Base-by-base conservation (phyloP, 345 rosid species). In the Xanthoceras sorbifolium region DNA sequence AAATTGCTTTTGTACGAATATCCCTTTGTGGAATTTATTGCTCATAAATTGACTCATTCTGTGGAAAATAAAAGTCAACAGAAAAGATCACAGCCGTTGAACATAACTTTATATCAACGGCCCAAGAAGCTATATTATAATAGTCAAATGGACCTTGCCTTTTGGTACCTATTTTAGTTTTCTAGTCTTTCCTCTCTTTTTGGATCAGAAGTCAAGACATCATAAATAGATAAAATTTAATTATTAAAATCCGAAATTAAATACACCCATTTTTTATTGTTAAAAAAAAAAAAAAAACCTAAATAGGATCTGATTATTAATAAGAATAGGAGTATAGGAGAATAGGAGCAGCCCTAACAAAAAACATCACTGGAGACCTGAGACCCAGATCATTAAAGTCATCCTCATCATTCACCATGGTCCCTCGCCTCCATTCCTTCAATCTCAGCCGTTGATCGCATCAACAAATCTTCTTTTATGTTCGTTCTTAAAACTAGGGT, bases 401-500 rank as follows among this genome's bases (percentile, higher is more conserved):
- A 46, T 71, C 68, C 67, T 66, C 77, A 72, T 76, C 57, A 61
- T 0, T 50, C 40, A 26, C 71, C 32, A 72, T 82, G 80, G 34
- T 72, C 57, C 73, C 60, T 80, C 77, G 38, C 59, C 28, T 66
- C 55, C 63, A 69, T 66, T 64, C 76, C 60, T 20, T 34, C 78
- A 69, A 84, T 86, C 85, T 26, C 44, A 81, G 83, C 91, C 91
- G 90, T 89, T 81, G 86, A 83, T 85, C 71, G 11, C 67, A 2
- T 48, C 69, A 20, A 23, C 12, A 50, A 5, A 78, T 68, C 76
- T 42, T 71, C 9, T 38, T 63, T 80, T 77, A 71, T 76, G 76
- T 73, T 78, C 89, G 54, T 69, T 29, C 23, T 62, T 85, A 76
- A 72, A 80, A 77, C 76, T 84, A 80, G 86, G 85, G 86, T 85